These are phyloP conservation scores for Cladophialophora yegresii DNA, from an alignment of 2,329 filamentous ascomycete genomes.

Conservation along the genomic window DNA sequence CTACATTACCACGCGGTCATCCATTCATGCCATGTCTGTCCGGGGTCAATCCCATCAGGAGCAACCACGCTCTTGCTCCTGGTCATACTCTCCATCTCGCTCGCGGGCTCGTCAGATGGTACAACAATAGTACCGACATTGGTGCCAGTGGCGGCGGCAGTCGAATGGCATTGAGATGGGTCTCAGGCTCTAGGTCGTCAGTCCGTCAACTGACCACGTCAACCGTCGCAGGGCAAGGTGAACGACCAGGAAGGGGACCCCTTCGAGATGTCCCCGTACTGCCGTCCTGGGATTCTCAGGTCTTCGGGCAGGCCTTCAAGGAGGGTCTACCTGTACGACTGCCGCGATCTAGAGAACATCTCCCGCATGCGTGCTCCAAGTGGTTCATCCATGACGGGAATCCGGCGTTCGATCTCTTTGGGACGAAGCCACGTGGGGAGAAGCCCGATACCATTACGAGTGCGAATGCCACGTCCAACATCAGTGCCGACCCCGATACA, in stretches of 20 bases:
- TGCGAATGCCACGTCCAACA: not conserved
- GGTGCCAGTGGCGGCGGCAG: not conserved
- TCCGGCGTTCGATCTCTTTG: slow-evolving; percentile 6
- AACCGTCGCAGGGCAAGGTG: not conserved
- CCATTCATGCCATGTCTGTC: not conserved
- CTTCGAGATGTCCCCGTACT: slow-evolving; percentile 36
- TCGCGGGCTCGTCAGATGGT: not conserved
- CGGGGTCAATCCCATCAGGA: not conserved
- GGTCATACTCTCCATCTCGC: no score
- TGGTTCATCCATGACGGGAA: slow-evolving; percentile 56
- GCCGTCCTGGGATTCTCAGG: slow-evolving; percentile 42
- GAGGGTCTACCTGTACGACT: slow-evolving; percentile 58
- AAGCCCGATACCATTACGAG: not conserved
- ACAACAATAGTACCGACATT: not conserved
- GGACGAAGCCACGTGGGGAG: slow-evolving; percentile 48
- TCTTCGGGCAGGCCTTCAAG: slow-evolving; percentile 58
- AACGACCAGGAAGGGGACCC: not conserved
- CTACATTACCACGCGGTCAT: not conserved
- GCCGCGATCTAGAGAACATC: slow-evolving; percentile 46
- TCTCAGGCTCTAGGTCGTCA: not conserved
- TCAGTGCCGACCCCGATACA: not conserved
- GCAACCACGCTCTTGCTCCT: not conserved
- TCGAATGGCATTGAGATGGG: not conserved
- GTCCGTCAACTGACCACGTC: not conserved
- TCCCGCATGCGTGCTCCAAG: slow-evolving; percentile 57